Base-by-base conservation (phyloP, 78 protist species). In the Dictyostelium capitatum region DNA sequence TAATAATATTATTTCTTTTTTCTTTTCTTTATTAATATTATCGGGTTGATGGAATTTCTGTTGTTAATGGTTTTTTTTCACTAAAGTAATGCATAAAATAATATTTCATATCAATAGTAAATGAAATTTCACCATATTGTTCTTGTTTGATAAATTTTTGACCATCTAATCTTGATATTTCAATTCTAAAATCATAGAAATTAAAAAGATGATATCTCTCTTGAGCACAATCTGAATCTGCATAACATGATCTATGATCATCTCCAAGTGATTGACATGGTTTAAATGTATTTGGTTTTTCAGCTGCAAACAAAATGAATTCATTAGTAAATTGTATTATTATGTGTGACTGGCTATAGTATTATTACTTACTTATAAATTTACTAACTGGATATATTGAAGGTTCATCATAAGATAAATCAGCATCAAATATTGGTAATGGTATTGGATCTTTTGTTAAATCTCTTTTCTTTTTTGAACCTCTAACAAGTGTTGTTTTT, bases 81-180 rank as follows among this genome's bases (percentile, higher is more conserved):
- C 15, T 32, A 81, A 82, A 82, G 10, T 69, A 69, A 82, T 82
- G 89, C 19, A 82, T n/a, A 30, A 82, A 67, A 51, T 82, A 82
- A 51, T 67, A 82, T 50, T 30, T 70, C 51, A 81, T 15, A 47
- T 81, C 89, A 0, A 69, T 11, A n/a, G 67, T 62, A 51, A 81
- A 25, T 19, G 78, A 28, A 28, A 81, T 51, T 23, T 6, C 9
- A 4, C 19, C 48, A 37, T 37, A 37, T 7, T 15, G 51, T 4
- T 70, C 59, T 56, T 23, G 17, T 50, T 65, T 64, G 30, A 28
- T 5, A n/a, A 56, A 81, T 0, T 67, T 4, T 64, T 10, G 0
- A 25, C 59, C 89, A 28, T 67, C 89, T 50, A 67, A 69, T 50
- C 15, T 62, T 30, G 47, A 15, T 4, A 23, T 9, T 37, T 7